phyloP scores from a whole-genome alignment of 495 filamentous ascomycete genomes.

The Pseudevernia furfuracea region DNA sequence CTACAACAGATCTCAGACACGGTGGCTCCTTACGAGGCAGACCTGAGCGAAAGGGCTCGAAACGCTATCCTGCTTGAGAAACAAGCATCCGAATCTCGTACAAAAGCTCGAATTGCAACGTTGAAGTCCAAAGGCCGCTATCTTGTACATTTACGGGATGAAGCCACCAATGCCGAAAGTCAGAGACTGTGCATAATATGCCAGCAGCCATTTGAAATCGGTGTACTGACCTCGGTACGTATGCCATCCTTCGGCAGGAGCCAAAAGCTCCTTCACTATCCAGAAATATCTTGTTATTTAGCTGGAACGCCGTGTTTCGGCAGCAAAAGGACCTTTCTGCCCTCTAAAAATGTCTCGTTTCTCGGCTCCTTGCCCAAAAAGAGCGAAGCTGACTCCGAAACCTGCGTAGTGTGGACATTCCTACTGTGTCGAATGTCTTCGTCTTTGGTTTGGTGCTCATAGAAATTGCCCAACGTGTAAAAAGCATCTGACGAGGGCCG shows the following conservation, averaged over 20 bases:
- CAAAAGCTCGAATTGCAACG: constrained; percentile 48
- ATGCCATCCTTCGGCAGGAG: too few relatives aligned
- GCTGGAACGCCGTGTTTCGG: background rate
- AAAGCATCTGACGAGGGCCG: constrained; percentile 46
- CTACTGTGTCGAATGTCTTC: constrained; percentile 81
- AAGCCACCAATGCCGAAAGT: constrained; percentile 47
- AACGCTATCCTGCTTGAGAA: constrained; percentile 34
- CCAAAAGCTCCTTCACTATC: too few relatives aligned
- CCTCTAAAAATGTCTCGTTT: background rate
- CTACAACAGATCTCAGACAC: constrained; percentile 82
- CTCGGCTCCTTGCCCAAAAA: background rate
- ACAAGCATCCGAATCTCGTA: constrained; percentile 36
- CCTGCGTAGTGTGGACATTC: constrained; percentile 88
- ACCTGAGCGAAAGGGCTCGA: constrained; percentile 41
- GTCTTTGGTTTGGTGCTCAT: constrained; percentile 60
- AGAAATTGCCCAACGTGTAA: constrained; percentile 75
- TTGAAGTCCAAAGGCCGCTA: constrained; percentile 66
- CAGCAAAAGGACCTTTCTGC: background rate
- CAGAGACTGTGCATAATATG: constrained; percentile 74
- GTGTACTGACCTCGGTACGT: constrained; percentile 80
- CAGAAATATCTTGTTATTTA: background rate
- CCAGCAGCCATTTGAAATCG: constrained; percentile 59
- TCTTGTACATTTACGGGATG: constrained; percentile 52
- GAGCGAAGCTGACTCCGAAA: background rate
- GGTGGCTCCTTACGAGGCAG: constrained; percentile 62